These are phyloP conservation scores for Penicillium sp. DNA, from an alignment of 2,329 filamentous ascomycete genomes.

Conservation along the genomic window DNA sequence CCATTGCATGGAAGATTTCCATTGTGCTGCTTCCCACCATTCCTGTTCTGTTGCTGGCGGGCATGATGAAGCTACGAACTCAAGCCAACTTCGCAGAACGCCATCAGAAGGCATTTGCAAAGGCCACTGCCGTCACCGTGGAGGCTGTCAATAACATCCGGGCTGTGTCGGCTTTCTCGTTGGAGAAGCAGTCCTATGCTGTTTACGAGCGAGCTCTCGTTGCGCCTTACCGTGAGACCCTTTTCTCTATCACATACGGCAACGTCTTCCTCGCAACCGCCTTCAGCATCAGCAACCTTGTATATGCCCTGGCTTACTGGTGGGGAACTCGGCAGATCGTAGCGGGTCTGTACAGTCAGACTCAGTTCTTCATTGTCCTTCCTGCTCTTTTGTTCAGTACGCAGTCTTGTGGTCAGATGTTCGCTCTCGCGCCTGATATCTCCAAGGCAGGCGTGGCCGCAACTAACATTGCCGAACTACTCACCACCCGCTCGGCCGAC, in stretches of 20 bases:
- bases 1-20: conserved; percentile 70
- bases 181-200: conserved; percentile 46
- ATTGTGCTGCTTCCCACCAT: conserved; percentile 65
- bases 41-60: conserved; percentile 62
- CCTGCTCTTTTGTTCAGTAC: conserved; percentile 66
- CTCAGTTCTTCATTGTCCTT: conserved; percentile 68
- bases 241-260: conserved; percentile 43
- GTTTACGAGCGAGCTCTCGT: conserved; percentile 43
- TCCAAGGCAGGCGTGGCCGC: conserved; percentile 59
- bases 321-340: conserved; percentile 68
- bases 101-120: conserved; percentile 48
- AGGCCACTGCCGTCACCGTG: conserved; percentile 47
- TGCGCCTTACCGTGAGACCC: conserved; percentile 45
- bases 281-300: conserved; percentile 53
- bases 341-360: conserved; percentile 58
- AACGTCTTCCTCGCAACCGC: conserved; percentile 44
- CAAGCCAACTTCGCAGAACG: conserved; percentile 55
- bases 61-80: conserved; percentile 61
- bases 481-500: conserved; percentile 28
- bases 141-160: conserved; percentile 51
- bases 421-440: conserved; percentile 67
- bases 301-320: conserved; percentile 74
- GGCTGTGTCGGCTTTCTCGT: conserved; percentile 47
- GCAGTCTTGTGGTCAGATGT: conserved; percentile 68
- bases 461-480: conserved; percentile 49